Base-by-base conservation (phyloP, 2,329 filamentous ascomycete species). In the Gliomastix tumulicola region DNA sequence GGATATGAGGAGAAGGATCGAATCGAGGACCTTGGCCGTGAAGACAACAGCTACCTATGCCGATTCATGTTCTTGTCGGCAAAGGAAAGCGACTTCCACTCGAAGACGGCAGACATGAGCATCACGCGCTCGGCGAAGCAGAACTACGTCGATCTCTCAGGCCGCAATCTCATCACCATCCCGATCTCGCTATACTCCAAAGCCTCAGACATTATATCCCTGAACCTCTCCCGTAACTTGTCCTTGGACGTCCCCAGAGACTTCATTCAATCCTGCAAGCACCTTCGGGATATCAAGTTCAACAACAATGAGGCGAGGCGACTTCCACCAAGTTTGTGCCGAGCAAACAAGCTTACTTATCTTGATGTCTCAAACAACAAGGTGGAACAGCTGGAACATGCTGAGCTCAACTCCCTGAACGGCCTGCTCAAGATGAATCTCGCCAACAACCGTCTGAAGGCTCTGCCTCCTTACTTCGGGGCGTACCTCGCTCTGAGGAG, bases 41-140 rank as follows among this genome's bases (percentile, higher is more conserved):
- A 98, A 59, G 92, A 98, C 65, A 95, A 97, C 59, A 94, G 89
- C 55, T 98, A 97, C 50, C 74, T 98, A 11, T 94, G 89, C 55
- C 85, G 92, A 6, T 97, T 98, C 63, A 88, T 92, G 41, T 98
- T 98, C 60, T 69, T 96, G 40, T 89, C 90, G 13, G 83, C 85
- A 16, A 86, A 90, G 51, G 84, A 95, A 57, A 89, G 81, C 55
- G 88, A 89, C 34, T 89, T 76, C 50, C 79, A 82, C 44, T 72
- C 82, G 30, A 63, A 58, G 42, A 64, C 59, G 16, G 83, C 89
- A 44, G 90, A 97, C 50, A 76, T 88, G 34, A 84, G 83, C 19
- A 79, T 94, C 44, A 80, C 76, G 53, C 88, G 88, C 52, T 78
- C 84, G 57, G 83, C 89, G 49, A 96, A 95, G 54, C 88, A 92